A percentile compares a stretch with the other conserved stretches of the same genome.
phyloP scores from a whole-genome alignment of 352 stramenopile genomes.

The Elongisporangium prolatum region DNA sequence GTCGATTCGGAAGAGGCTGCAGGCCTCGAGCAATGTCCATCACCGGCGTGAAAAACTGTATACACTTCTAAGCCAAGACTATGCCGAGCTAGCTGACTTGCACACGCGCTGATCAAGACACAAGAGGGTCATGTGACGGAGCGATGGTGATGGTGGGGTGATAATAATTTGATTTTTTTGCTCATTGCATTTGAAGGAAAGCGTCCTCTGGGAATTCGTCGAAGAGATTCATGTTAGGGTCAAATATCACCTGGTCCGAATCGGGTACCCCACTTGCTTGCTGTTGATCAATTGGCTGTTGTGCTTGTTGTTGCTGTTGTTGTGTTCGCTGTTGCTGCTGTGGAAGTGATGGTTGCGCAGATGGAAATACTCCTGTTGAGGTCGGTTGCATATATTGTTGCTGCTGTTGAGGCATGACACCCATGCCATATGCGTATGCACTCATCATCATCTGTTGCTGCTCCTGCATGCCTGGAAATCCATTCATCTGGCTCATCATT shows the following conservation, averaged over 20 bases:
- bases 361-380: conserved; percentile 9
- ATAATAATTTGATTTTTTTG: conserved; percentile 7
- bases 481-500: conserved; percentile 53
- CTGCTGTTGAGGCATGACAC: conserved; percentile 12
- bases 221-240: conserved; percentile 60
- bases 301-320: conserved; percentile 15
- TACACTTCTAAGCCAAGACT: conserved; percentile 39
- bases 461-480: conserved; percentile 38
- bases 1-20: conserved; percentile 42
- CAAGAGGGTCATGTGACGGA: not conserved
- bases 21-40: conserved; percentile 31
- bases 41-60: conserved; percentile 55
- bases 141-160: not conserved
- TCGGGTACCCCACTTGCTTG: conserved; percentile 10
- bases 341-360: not conserved
- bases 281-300: conserved; percentile 16
- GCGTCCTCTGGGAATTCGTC: conserved; percentile 68
- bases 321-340: conserved; percentile 20
- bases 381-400: not conserved
- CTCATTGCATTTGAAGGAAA: conserved; percentile 71
- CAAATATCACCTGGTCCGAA: conserved; percentile 32
- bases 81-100: conserved; percentile 18
- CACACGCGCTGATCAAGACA: not conserved
- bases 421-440: conserved; percentile 28
- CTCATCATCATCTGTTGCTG: conserved; percentile 37